Evolutionary conservation across 164 flowering plant species (phyloP), one percentile per base, ranked within the genome.

Genomic region (Houttuynia cordata): DNA sequence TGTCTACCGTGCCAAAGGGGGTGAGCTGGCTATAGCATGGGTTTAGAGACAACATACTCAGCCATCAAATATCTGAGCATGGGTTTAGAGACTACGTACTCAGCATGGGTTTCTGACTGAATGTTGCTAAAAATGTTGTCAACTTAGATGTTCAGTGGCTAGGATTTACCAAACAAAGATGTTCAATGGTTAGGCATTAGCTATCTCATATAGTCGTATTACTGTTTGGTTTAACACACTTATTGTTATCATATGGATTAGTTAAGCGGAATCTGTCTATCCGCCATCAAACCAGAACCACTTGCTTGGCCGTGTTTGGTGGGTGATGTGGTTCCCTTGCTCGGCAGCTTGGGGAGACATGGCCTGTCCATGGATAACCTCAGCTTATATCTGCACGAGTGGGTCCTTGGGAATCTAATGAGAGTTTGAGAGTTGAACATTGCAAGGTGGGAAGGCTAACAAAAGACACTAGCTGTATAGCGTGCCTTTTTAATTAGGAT

Each of bases 261-360:
- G 10, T 52, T 10, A n/a, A 52, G 10, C 18, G 20, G 18, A 19
- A 25, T 25, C 54, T n/a, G 23, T 34, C 55, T 20, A 41, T 1
- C 63, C 6, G 22, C 56, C 63, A 55, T 30, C 15, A 5, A 55
- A 60, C 63, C 30, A 54, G 63, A 60, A 34, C 63, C 63, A 21
- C 25, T 40, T 24, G 40, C 14, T 25, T 20, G n/a, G 63, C 55
- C n/a, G 23, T 60, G 63, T 60, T 55, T 39, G 50, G 22, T 14
- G 42, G 42, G 25, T 50, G 63, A 24, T 10, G 4, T 19, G 63
- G 56, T 60, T 51, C 54, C 55, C 15, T 59, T 60, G 55, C 25
- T 60, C 19, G 15, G 15, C 24, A 2, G 14, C 41, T 60, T 60
- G n/a, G n/a, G 39, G 37, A 50, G n/a, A 50, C 54, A 50, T 18